A percentile compares a stretch with the other conserved stretches of the same genome.
These are phyloP conservation scores for Gracilaria gracilis DNA, from an alignment of 23 red algal species.

Conservation along the genomic window DNA sequence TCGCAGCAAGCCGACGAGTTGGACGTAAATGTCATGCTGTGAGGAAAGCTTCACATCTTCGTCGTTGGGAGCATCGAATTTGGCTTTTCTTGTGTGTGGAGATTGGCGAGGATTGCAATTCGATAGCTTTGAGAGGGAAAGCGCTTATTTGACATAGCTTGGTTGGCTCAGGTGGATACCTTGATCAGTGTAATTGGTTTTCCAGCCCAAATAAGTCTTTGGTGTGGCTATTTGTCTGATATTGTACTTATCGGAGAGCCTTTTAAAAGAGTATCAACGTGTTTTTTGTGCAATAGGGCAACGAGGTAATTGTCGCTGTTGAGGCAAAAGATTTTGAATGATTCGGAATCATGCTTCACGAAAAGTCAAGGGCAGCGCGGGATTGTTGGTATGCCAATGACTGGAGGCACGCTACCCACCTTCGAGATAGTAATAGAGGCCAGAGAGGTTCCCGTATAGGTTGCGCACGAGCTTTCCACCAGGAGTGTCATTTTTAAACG, in stretches of 20 bases:
- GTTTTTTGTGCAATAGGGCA: not conserved
- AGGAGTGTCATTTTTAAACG: slow-evolving; percentile 2
- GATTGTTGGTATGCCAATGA: slow-evolving; percentile 10
- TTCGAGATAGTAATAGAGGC: not conserved
- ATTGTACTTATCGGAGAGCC: slow-evolving; percentile 3
- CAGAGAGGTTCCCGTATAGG: slow-evolving; percentile 36
- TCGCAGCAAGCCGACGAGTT: slow-evolving; percentile 4
- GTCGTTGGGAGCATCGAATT: not conserved
- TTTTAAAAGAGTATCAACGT: not conserved
- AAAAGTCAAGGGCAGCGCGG: slow-evolving; percentile 36
- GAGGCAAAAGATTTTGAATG: not conserved
- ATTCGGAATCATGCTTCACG: not conserved
- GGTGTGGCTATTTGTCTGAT: not conserved
- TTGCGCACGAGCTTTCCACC: not conserved
- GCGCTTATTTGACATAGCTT: not conserved
- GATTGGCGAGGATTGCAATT: slow-evolving; percentile 7
- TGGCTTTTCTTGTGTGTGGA: not conserved
- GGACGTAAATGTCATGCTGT: not conserved
- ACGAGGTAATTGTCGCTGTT: slow-evolving; percentile 45
- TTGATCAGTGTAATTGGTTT: not conserved
- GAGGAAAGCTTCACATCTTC: not conserved
- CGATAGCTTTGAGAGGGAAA: not conserved
- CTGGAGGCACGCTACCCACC: not conserved
- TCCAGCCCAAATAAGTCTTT: not conserved
- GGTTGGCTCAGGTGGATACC: slow-evolving; percentile 33